Percentiles rank a stretch among this genome's conserved stretches.
phyloP scores from a whole-genome alignment of 148 eudicot genomes.

The Vaccinium macrocarpon region DNA sequence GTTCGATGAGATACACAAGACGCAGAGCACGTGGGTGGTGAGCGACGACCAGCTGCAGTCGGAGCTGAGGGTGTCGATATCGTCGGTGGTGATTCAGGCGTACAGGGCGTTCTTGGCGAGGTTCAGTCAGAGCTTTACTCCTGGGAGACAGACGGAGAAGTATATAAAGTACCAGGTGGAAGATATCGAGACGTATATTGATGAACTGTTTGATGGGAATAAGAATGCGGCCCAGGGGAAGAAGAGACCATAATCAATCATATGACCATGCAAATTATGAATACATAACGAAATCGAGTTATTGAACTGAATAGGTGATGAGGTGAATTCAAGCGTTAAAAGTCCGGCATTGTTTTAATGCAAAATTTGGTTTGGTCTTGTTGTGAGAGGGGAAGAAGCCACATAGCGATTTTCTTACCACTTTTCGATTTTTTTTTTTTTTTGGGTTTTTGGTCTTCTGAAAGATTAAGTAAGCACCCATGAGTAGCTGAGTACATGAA shows the following conservation, averaged over 20 bases:
- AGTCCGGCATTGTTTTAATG: not conserved
- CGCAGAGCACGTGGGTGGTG: conserved; percentile 75
- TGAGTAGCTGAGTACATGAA: not conserved
- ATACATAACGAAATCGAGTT: not conserved
- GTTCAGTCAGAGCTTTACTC: conserved; percentile 60
- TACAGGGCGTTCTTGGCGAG: conserved; percentile 74
- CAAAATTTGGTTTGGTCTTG: not conserved
- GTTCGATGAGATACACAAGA: conserved; percentile 79
- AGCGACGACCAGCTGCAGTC: conserved; percentile 93
- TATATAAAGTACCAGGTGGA: conserved; percentile 85
- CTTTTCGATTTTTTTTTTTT: no score
- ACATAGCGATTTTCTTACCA: not conserved
- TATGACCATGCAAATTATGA: not conserved
- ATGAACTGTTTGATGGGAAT: conserved; percentile 81
- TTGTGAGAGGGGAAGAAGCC: not conserved
- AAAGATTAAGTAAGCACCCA: not conserved
- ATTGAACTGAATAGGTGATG: not conserved
- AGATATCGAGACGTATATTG: conserved; percentile 74
- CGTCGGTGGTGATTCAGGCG: conserved; percentile 81
- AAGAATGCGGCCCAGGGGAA: conserved; percentile 38
- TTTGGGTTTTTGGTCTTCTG: not conserved
- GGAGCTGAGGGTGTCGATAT: conserved; percentile 84
- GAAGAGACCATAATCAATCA: conserved; percentile 30
- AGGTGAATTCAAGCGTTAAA: not conserved
- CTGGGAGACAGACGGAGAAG: conserved; percentile 88